Evolutionary conservation across 441 rosid species (phyloP).

Genomic region (Jatropha multifida): DNA sequence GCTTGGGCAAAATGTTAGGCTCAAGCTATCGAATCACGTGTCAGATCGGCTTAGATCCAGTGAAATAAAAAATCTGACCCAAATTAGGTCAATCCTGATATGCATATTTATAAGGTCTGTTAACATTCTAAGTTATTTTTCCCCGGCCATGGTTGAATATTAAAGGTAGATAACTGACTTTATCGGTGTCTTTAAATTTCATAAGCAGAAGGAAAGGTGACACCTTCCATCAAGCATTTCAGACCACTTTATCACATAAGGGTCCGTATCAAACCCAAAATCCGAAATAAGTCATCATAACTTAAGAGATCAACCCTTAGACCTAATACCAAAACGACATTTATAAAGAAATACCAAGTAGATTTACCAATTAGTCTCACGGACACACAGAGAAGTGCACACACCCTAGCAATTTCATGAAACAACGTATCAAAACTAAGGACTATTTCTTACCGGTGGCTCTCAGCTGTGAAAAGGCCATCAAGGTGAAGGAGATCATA

Average conservation of each 20-base stretch:
- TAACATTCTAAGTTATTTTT: neutral
- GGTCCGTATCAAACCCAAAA: neutral
- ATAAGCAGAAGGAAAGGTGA: neutral
- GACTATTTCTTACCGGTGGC: constrained; percentile 61
- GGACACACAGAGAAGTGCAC: too few relatives aligned
- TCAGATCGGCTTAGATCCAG: neutral
- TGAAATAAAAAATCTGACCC: neutral
- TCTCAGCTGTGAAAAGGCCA: constrained; percentile 82
- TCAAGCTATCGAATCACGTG: neutral
- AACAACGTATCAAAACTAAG: neutral
- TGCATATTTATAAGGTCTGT: neutral
- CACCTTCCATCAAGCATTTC: neutral
- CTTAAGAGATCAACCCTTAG: neutral
- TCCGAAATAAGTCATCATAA: neutral
- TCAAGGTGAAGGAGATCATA: constrained; percentile 95
- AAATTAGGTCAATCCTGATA: neutral
- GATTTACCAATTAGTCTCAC: neutral
- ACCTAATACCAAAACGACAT: neutral
- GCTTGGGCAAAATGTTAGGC: neutral
- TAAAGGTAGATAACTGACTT: neutral
- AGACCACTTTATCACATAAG: neutral
- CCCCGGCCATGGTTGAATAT: neutral
- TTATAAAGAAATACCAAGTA: neutral
- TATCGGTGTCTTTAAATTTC: neutral
- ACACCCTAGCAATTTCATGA: neutral